phyloP scores from a whole-genome alignment of 805 yeast species.

The Blastobotrys terrestris region DNA sequence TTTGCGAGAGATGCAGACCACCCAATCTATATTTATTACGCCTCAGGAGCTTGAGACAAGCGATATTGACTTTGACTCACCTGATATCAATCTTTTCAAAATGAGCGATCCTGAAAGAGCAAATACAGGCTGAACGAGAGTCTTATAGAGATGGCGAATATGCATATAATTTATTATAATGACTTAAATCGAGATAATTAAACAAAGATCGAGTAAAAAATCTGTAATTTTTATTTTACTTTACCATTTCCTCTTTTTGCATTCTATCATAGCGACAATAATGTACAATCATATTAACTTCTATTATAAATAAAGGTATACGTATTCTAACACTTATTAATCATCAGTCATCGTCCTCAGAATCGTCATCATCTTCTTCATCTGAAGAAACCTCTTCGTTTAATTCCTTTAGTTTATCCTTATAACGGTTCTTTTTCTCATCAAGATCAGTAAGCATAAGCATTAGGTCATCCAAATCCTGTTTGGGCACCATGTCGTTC shows the following conservation, averaged over 20 bases:
- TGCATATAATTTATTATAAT: not conserved
- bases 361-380: conserved; percentile 59
- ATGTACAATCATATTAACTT: no score
- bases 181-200: no score
- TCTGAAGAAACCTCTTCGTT: conserved; percentile 70
- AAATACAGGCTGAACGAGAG: not conserved
- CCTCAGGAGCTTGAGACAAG: conserved; percentile 77
- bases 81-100: conserved; percentile 31
- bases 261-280: not conserved
- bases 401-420: conserved; percentile 41
- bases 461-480: conserved; percentile 69
- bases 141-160: not conserved
- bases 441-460: conserved; percentile 72
- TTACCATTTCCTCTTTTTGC: no score
- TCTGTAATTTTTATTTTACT: no score
- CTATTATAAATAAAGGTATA: not conserved
- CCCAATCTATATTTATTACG: conserved; percentile 88
- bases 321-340: conserved; percentile 9
- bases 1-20: conserved; percentile 53
- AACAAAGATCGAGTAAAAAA: no score
- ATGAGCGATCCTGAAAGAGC: conserved; percentile 31
- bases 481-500: conserved; percentile 36
- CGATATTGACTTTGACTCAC: conserved; percentile 57
- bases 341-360: conserved; percentile 39
- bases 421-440: conserved; percentile 55